Evolutionary conservation across 2,329 filamentous ascomycete species (phyloP).

Genomic region (Claviceps quebecensis): DNA sequence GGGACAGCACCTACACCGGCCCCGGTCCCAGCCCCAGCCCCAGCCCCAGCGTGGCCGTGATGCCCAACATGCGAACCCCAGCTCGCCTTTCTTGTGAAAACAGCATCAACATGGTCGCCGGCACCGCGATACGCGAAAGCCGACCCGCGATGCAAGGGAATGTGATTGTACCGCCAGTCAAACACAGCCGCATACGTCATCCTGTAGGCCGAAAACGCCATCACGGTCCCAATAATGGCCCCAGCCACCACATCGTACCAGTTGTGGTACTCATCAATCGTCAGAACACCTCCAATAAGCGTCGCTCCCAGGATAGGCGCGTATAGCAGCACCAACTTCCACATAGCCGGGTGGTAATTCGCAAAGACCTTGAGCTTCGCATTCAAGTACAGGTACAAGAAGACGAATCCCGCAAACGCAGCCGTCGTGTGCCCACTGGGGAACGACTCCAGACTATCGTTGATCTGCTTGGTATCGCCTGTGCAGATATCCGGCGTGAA

Average conservation of each 20-base stretch:
- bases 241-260: constrained; percentile 62
- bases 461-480: constrained; percentile 47
- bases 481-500: constrained; percentile 59
- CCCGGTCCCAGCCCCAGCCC: neutral
- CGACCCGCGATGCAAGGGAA: constrained; percentile 43
- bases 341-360: constrained; percentile 60
- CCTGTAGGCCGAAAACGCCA: constrained; percentile 51
- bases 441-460: constrained; percentile 57
- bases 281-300: constrained; percentile 54
- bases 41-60: neutral
- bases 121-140: constrained; percentile 4
- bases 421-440: constrained; percentile 63
- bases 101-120: constrained; percentile 2
- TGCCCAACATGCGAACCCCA: constrained; percentile 4
- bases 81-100: constrained; percentile 4
- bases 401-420: constrained; percentile 59
- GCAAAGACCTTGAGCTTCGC: constrained; percentile 64
- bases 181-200: constrained; percentile 55
- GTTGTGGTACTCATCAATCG: constrained; percentile 62
- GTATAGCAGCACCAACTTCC: constrained; percentile 54
- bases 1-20: too few species aligned
- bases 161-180: constrained; percentile 53
- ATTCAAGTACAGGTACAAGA: constrained; percentile 59
- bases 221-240: constrained; percentile 47
- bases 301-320: constrained; percentile 52